Percentiles rank a stretch among this genome's conserved stretches.
These are phyloP conservation scores for Termitomyces sp. DNA, from an alignment of 768 basidiomycete species.

Conservation along the genomic window DNA sequence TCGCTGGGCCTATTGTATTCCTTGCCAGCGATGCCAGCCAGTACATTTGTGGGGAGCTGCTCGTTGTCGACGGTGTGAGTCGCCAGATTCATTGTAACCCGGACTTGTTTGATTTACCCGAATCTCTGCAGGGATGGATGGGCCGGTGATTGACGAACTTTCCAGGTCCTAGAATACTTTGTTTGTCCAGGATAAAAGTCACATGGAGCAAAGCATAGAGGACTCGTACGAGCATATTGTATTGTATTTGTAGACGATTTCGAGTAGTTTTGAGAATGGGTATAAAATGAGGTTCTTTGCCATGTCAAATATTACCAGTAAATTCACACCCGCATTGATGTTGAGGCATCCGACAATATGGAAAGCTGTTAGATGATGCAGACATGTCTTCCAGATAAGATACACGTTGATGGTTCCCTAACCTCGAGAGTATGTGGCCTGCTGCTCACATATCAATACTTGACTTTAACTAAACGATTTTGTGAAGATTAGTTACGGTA, in stretches of 20 bases:
- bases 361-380: neutral
- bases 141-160: slow-evolving; percentile 32
- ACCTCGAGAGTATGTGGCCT: neutral
- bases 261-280: neutral
- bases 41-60: slow-evolving; percentile 67
- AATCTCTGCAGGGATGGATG: slow-evolving; percentile 51
- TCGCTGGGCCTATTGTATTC: slow-evolving; percentile 69
- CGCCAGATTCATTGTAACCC: slow-evolving; percentile 8
- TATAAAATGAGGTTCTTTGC: neutral
- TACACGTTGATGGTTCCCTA: neutral
- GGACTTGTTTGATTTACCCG: slow-evolving; percentile 13
- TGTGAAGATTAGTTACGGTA: neutral
- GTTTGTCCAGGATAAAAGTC: neutral
- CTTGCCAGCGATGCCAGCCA: slow-evolving; percentile 63
- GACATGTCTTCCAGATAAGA: neutral
- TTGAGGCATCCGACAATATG: neutral
- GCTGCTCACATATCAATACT: neutral
- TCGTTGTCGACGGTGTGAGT: slow-evolving; percentile 66
- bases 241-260: neutral
- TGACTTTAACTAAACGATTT: neutral
- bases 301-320: neutral
- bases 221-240: neutral
- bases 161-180: neutral
- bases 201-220: neutral
- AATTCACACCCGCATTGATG: neutral